Conservation (phyloP, 768 basidiomycete genomes). For the Antrodiella citrinella region DNA sequence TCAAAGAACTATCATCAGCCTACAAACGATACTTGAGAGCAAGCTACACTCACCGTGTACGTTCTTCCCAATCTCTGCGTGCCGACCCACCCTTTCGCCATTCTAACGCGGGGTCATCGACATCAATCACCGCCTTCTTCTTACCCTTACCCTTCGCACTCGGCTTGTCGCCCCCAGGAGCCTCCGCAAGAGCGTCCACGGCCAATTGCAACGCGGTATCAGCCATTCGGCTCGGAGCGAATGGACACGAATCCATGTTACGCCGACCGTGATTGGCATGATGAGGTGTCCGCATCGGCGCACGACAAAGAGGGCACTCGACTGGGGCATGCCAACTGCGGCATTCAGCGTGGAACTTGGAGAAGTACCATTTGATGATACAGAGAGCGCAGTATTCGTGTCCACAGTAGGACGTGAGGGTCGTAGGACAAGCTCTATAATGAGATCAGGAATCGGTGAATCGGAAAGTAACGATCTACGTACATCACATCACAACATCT, state of each 20-base stretch:
- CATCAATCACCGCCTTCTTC: not conserved
- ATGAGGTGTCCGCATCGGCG: conserved; percentile 32
- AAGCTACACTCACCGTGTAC: not conserved
- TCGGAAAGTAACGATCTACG: conserved; percentile 8
- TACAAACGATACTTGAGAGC: too few relatives aligned
- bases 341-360: conserved; percentile 52
- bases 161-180: not conserved
- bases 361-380: conserved; percentile 64
- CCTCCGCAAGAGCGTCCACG: not conserved
- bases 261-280: conserved; percentile 42
- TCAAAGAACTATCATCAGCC: too few relatives aligned
- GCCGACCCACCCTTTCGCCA: not conserved
- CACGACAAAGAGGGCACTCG: conserved; percentile 62
- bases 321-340: conserved; percentile 62
- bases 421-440: conserved; percentile 45
- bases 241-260: conserved; percentile 44
- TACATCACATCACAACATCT: conserved; percentile 61
- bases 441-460: not conserved
- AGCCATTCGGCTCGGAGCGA: conserved; percentile 53
- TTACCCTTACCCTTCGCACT: not conserved
- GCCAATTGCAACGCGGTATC: conserved; percentile 20
- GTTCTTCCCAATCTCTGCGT: not conserved
- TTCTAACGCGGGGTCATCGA: not conserved
- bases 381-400: conserved; percentile 64
- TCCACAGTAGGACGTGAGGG: conserved; percentile 46